Evolutionary conservation across 176 grass and related monocot genomes (phyloP).

Genomic region (Phyllostachys edulis): DNA sequence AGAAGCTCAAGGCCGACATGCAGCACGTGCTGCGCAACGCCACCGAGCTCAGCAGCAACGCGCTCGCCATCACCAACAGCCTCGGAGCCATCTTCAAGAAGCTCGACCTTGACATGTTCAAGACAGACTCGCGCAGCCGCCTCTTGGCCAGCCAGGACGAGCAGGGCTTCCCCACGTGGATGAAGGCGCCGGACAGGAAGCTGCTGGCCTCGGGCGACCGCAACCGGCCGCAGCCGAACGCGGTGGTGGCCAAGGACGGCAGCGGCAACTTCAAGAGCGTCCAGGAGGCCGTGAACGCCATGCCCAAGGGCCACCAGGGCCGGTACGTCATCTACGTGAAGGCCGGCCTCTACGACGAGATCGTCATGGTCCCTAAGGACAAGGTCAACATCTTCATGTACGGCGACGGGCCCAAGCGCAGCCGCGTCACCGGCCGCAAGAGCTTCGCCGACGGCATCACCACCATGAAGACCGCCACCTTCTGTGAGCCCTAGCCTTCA

Average conservation of each 20-base stretch:
- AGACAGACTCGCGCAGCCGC: conserved; percentile 34
- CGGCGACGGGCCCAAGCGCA: conserved; percentile 63
- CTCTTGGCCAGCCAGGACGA: conserved; percentile 27
- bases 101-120: conserved; percentile 47
- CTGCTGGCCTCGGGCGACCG: conserved; percentile 44
- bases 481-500: conserved; percentile 40
- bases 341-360: conserved; percentile 74
- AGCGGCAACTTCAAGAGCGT: conserved; percentile 79
- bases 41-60: conserved; percentile 78
- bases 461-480: conserved; percentile 68
- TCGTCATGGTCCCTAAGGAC: conserved; percentile 54
- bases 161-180: conserved; percentile 50
- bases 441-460: conserved; percentile 62
- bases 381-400: conserved; percentile 83
- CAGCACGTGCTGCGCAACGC: conserved; percentile 50
- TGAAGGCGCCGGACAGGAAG: conserved; percentile 65
- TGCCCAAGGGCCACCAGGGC: conserved; percentile 43
- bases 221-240: conserved; percentile 44
- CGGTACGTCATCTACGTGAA: conserved; percentile 93
- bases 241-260: conserved; percentile 75
- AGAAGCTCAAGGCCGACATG: conserved; percentile 62
- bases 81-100: conserved; percentile 48
- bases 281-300: conserved; percentile 60
- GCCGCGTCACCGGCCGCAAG: conserved; percentile 51
- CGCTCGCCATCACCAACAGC: conserved; percentile 64